These are phyloP conservation scores for Penicillium soppii DNA, from an alignment of 495 filamentous ascomycete genomes.

Conservation along the genomic window DNA sequence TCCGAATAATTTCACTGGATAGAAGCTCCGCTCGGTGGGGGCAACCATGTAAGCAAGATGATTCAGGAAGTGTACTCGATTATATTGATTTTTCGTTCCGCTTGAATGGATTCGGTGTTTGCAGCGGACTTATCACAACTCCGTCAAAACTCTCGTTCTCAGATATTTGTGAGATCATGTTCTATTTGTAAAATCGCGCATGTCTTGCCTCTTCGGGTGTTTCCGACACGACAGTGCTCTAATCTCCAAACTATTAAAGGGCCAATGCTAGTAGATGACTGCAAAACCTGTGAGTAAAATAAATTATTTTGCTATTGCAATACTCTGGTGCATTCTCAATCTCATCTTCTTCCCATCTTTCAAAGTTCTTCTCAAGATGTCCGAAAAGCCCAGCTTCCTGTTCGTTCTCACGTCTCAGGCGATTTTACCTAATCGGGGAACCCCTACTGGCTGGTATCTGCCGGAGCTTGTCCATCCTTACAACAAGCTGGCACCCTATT, in stretches of 20 bases:
- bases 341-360: neutral
- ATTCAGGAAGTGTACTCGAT: neutral
- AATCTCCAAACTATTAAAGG: neutral
- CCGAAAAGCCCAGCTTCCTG: conserved; percentile 53
- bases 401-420: conserved; percentile 63
- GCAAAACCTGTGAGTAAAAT: neutral
- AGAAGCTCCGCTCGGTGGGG: too few species aligned
- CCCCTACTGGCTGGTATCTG: conserved; percentile 65
- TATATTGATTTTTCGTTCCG: neutral
- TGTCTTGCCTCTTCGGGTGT: neutral
- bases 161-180: neutral
- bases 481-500: conserved; percentile 44
- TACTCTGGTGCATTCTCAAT: neutral
- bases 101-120: neutral
- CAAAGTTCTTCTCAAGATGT: conserved; percentile 16
- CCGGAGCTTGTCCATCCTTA: conserved; percentile 67
- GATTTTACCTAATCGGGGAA: conserved; percentile 48
- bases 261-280: neutral
- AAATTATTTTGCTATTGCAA: neutral
- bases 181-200: neutral
- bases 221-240: neutral
- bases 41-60: too few species aligned
- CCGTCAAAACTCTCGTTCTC: neutral
- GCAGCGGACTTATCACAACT: neutral
- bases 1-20: neutral